Evolutionary conservation across 202 grass and related monocot species (phyloP), one percentile per base, ranked within the genome.

Genomic region (Carex arenaria): DNA sequence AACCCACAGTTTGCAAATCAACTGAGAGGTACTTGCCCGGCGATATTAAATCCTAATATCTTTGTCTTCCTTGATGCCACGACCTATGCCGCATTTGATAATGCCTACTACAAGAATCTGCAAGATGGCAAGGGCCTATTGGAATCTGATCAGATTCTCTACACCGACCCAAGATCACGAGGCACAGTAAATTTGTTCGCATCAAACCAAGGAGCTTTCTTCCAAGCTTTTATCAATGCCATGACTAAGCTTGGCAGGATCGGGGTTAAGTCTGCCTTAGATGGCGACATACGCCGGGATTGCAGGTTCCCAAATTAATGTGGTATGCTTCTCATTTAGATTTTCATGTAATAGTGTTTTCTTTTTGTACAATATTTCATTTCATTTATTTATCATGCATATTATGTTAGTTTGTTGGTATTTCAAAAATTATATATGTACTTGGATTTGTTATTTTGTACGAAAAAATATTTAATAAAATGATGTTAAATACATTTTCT

Each of bases 241-340:
- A 85, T 95, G 80, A 85, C 32, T 3, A 91, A 87, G 93, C 90
- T 93, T 18, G 93, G 90, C 0, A 81, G 87, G 87, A 11, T 95
- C 22, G 85, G 90, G 17, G 85, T 93, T 80, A 95, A 93, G 83
- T 88, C 89, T 5, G 77, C 82, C 13, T 67, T 79, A n/a, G 55
- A 81, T 19, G 93, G 87, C 34, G 86, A 95, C 86, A 91, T 95
- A 78, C 90, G 85, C 5, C 80, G 83, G 11, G 83, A 91, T 74
- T 95, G 90, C 52, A 47, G 62, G 11, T 79, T 40, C 61, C 66
- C 87, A 0, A 93, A 93, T 54, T 90, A 18, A 49, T 18, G 10
- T 1, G 6, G 51, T 56, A 34, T 56, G n/a, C 20, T 75, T 30
- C 2, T 75, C 2, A 75, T 75, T 31, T 32, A 75, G 5, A 18